Percentiles rank a stretch among this genome's conserved stretches.
These are phyloP conservation scores for Pseudogymnoascus sp. DNA, from an alignment of 2,329 filamentous ascomycete genomes.

Conservation along the genomic window DNA sequence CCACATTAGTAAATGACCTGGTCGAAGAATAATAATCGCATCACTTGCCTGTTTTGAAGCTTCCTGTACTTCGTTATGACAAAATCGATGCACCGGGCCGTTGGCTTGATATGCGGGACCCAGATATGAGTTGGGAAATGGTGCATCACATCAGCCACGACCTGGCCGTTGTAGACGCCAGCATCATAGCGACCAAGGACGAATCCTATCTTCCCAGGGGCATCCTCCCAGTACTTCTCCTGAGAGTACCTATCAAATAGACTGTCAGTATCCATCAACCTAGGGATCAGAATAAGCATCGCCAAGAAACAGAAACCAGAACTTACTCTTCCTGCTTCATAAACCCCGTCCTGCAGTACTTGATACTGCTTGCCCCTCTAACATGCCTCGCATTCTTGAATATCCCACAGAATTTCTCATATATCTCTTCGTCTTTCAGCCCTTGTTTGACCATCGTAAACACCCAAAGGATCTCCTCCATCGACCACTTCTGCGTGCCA, in stretches of 20 bases:
- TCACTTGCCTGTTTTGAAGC: not conserved
- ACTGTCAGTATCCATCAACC: not conserved
- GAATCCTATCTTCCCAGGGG: conserved; percentile 6
- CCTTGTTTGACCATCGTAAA: not conserved
- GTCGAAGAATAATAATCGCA: not conserved
- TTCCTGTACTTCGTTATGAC: not conserved
- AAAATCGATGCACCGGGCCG: not conserved
- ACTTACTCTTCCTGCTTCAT: not conserved
- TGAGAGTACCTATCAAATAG: not conserved
- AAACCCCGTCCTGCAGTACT: conserved; percentile 6
- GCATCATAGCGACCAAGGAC: not conserved
- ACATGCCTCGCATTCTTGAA: not conserved
- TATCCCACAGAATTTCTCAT: conserved; percentile 1
- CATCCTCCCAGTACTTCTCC: not conserved
- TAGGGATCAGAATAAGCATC: not conserved
- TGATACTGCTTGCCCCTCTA: conserved; percentile 2
- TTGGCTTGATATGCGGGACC: not conserved
- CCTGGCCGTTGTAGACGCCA: not conserved
- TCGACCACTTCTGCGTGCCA: conserved; percentile 4
- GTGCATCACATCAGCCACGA: conserved; percentile 6
- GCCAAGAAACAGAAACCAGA: not conserved
- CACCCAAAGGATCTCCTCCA: conserved; percentile 12
- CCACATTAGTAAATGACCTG: not conserved
- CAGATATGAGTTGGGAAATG: not conserved
- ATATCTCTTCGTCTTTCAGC: not conserved